Evolutionary conservation across 176 grass and related monocot genomes (phyloP).

Genomic region (Cenchrus fungigraminus): DNA sequence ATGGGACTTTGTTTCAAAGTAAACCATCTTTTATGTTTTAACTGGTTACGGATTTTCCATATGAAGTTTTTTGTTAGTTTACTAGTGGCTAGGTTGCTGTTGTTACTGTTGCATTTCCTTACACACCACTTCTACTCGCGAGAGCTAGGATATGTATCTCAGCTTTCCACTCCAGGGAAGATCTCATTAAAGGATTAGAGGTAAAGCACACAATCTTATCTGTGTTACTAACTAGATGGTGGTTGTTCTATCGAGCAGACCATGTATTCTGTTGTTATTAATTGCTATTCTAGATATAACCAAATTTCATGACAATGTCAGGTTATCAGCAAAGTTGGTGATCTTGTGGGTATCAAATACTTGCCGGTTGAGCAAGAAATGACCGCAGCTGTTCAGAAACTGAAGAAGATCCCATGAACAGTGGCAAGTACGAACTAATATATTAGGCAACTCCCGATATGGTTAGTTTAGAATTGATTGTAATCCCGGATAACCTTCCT

Average conservation of each 20-base stretch:
- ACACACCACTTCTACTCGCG: slow-evolving; percentile 80
- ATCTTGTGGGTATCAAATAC: slow-evolving; percentile 95
- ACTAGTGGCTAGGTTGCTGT: slow-evolving; percentile 74
- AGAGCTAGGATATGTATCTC: slow-evolving; percentile 98
- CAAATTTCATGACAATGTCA: slow-evolving; percentile 37
- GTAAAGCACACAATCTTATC: slow-evolving; percentile 50
- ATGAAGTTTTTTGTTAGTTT: background rate
- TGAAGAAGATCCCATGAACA: slow-evolving; percentile 76
- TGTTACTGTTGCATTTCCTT: slow-evolving; percentile 96
- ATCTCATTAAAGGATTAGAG: slow-evolving; percentile 92
- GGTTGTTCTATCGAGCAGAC: background rate
- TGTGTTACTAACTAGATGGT: slow-evolving; percentile 18
- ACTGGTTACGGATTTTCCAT: background rate
- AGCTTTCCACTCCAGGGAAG: slow-evolving; percentile 84
- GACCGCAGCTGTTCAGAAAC: slow-evolving; percentile 39
- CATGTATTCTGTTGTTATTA: background rate
- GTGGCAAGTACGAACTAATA: background rate
- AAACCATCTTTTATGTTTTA: slow-evolving; percentile 26
- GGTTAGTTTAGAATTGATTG: no score
- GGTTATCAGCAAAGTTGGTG: slow-evolving; percentile 98
- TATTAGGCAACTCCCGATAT: no score
- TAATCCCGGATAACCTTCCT: no score
- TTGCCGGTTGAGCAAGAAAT: slow-evolving; percentile 83
- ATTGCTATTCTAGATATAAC: slow-evolving; percentile 17
- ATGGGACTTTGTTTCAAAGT: background rate